Evolutionary conservation across 2,329 filamentous ascomycete genomes (phyloP).

Genomic region (Talaromyces verruculosus): DNA sequence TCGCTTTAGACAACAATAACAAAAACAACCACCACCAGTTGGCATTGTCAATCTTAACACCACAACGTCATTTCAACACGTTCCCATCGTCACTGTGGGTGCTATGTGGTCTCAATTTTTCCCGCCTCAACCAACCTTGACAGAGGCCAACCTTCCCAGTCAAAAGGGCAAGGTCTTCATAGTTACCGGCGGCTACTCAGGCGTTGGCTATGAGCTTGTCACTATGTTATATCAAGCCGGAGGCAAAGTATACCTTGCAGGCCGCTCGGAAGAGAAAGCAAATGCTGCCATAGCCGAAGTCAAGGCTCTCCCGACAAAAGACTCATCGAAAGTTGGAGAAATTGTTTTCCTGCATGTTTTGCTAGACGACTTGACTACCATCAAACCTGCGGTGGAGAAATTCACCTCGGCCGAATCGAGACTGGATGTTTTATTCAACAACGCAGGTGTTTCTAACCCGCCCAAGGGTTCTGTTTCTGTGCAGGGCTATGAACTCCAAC

Average conservation of each 20-base stretch:
- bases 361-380: constrained; percentile 45
- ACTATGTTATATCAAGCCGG: constrained; percentile 56
- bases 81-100: constrained; percentile 20
- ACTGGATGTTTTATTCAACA: constrained; percentile 49
- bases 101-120: constrained; percentile 26
- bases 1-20: neutral
- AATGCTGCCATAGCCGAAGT: constrained; percentile 49
- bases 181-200: constrained; percentile 46
- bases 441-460: constrained; percentile 40
- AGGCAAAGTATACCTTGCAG: constrained; percentile 57
- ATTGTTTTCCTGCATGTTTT: constrained; percentile 15
- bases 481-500: constrained; percentile 35
- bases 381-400: constrained; percentile 39
- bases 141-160: constrained; percentile 26
- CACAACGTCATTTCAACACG: neutral
- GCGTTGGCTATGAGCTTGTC: constrained; percentile 48
- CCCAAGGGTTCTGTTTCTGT: constrained; percentile 28
- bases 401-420: constrained; percentile 42
- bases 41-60: neutral
- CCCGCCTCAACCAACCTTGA: constrained; percentile 26
- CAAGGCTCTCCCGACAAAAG: constrained; percentile 33
- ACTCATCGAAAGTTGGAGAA: neutral
- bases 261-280: constrained; percentile 50
- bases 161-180: constrained; percentile 47
- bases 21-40: neutral